Evolutionary conservation across 2,329 filamentous ascomycete genomes (phyloP).

Genomic region (Parastagonospora avenae): DNA sequence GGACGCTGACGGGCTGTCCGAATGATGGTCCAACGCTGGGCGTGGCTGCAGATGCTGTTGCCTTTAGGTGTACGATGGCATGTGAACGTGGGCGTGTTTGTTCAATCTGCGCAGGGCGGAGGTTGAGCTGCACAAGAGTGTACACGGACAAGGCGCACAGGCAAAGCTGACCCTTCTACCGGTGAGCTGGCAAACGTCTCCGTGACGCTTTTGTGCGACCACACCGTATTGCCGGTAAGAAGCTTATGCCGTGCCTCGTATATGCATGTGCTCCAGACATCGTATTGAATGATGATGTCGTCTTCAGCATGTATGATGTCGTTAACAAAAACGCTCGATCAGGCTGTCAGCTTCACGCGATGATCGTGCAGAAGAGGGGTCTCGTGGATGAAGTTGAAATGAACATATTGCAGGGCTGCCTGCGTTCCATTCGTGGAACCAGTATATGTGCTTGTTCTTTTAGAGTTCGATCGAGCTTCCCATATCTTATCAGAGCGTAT

Average conservation of each 20-base stretch:
- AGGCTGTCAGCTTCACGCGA: conserved; percentile 1
- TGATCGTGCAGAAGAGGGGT: neutral
- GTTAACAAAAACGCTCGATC: neutral
- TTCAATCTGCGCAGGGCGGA: conserved; percentile 6
- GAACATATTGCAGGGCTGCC: conserved; percentile 4
- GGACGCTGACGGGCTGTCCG: neutral
- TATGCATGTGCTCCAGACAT: conserved; percentile 2
- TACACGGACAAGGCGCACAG: conserved; percentile 1
- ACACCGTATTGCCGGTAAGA: conserved; percentile 1
- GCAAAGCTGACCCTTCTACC: conserved; percentile 3
- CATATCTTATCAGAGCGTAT: conserved; percentile 1
- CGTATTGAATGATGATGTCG: conserved; percentile 2
- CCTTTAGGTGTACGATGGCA: neutral
- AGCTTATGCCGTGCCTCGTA: conserved; percentile 3
- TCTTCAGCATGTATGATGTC: neutral
- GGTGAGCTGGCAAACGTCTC: conserved; percentile 5
- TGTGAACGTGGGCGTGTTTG: conserved; percentile 6
- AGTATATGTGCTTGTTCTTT: neutral
- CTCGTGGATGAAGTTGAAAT: neutral
- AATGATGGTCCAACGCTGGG: neutral
- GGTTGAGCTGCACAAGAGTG: neutral
- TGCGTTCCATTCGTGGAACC: neutral
- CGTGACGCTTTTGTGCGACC: conserved; percentile 2
- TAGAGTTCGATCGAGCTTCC: neutral
- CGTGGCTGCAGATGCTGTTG: conserved; percentile 1